Conservation (phyloP, 805 yeast species). For the Metschnikowia sp. region DNA sequence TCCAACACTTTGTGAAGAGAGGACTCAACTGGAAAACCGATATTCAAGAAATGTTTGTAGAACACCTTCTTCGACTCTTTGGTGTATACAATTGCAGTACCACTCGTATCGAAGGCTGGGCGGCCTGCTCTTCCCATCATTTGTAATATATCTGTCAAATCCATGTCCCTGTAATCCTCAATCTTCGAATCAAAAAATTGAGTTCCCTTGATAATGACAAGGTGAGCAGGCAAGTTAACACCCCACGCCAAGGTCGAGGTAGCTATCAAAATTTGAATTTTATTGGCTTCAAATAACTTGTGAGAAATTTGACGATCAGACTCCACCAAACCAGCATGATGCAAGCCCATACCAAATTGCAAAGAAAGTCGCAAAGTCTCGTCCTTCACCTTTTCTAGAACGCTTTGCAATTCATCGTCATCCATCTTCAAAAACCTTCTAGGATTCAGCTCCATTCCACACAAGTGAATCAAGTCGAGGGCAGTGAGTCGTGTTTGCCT, state of each 20-base stretch:
- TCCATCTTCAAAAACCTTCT: constrained; percentile 63
- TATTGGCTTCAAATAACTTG: constrained; percentile 64
- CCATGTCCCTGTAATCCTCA: constrained; percentile 64
- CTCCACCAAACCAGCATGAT: constrained; percentile 80
- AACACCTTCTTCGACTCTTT: constrained; percentile 71
- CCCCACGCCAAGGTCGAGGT: constrained; percentile 87
- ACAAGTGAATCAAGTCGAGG: constrained; percentile 68
- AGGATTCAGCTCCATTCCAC: constrained; percentile 78
- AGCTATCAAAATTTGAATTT: constrained; percentile 70
- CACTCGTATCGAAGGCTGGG: constrained; percentile 76
- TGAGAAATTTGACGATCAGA: constrained; percentile 69
- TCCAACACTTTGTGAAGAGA: constrained; percentile 74
- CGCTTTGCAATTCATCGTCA: constrained; percentile 56
- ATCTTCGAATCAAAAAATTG: constrained; percentile 48
- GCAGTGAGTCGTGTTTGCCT: constrained; percentile 82
- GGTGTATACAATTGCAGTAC: constrained; percentile 66
- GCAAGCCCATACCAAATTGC: constrained; percentile 72
- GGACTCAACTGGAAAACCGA: constrained; percentile 82
- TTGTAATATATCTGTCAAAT: constrained; percentile 73
- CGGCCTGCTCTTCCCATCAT: constrained; percentile 89
- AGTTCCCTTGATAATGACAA: constrained; percentile 65
- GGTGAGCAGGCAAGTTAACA: constrained; percentile 56
- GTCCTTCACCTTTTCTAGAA: constrained; percentile 62
- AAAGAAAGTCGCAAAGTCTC: constrained; percentile 72
- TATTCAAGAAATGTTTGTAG: constrained; percentile 72